These are phyloP conservation scores for Gymnopilus dilepis DNA, from an alignment of 768 basidiomycete species.

Conservation along the genomic window DNA sequence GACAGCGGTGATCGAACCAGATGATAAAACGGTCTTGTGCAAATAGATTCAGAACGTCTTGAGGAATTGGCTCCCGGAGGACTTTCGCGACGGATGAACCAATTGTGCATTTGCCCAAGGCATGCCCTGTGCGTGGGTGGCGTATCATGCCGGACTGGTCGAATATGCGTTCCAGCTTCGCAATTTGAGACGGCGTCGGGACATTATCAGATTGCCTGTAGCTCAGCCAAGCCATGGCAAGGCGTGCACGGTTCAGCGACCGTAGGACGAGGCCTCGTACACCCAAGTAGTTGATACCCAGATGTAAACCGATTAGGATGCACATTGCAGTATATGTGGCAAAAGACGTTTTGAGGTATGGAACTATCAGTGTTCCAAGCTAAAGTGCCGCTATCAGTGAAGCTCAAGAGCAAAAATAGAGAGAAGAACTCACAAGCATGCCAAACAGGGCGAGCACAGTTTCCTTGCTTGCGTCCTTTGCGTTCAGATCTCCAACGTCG, in stretches of 20 bases:
- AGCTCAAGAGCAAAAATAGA: not conserved
- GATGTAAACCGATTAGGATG: conserved; percentile 56
- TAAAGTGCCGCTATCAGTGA: conserved; percentile 26
- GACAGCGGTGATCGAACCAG: conserved; percentile 48
- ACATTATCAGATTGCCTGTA: conserved; percentile 38
- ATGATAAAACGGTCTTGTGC: conserved; percentile 54
- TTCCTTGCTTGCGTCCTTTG: conserved; percentile 76
- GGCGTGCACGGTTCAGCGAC: conserved; percentile 64
- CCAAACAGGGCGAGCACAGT: conserved; percentile 71
- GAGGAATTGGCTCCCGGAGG: conserved; percentile 31
- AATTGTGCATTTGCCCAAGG: conserved; percentile 53
- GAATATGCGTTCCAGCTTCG: conserved; percentile 52
- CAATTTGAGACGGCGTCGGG: conserved; percentile 42
- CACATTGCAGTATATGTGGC: conserved; percentile 58
- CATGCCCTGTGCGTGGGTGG: conserved; percentile 36
- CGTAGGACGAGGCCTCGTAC: conserved; percentile 63
- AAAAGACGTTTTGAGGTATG: conserved; percentile 51
- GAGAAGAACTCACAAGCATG: conserved; percentile 56
- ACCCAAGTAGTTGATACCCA: conserved; percentile 62
- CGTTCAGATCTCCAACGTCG: conserved; percentile 73
- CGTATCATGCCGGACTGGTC: conserved; percentile 43
- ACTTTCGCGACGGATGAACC: conserved; percentile 51
- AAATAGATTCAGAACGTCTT: conserved; percentile 45
- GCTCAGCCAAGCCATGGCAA: conserved; percentile 54
- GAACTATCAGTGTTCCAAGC: conserved; percentile 66